Evolutionary conservation across 2,329 filamentous ascomycete species (phyloP).

Genomic region (Cytospora schulzeri): DNA sequence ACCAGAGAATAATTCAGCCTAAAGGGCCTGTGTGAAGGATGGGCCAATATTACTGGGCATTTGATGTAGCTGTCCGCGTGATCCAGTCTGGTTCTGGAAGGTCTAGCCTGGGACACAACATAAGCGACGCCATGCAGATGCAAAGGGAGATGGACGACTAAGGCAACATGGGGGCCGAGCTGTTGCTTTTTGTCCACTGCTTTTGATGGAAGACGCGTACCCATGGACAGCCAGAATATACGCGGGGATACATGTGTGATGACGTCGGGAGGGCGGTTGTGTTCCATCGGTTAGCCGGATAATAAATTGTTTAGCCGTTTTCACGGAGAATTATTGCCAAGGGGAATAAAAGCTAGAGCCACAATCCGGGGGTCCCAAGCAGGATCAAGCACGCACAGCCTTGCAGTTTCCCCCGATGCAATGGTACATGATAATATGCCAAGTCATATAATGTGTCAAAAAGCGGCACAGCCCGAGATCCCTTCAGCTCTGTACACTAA

Average conservation of each 20-base stretch:
- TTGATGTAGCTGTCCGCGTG: background rate
- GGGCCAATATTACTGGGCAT: background rate
- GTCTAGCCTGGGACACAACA: background rate
- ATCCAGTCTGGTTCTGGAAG: background rate
- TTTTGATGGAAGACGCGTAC: background rate
- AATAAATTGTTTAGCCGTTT: background rate
- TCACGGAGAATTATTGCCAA: background rate
- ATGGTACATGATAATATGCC: background rate
- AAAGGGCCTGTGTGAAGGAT: background rate
- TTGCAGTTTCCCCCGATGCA: background rate
- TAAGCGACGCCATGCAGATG: no score
- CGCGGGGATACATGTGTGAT: background rate
- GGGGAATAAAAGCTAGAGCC: background rate
- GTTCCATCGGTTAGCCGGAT: background rate
- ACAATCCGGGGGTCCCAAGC: background rate
- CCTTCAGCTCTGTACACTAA: background rate
- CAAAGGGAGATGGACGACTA: no score
- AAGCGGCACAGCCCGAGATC: background rate
- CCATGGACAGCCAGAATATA: background rate
- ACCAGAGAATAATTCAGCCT: background rate
- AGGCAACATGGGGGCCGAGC: background rate
- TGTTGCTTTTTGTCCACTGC: no score
- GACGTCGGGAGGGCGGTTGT: background rate
- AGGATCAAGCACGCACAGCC: background rate
- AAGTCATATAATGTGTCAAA: background rate